These are phyloP conservation scores for Omphalea diandra DNA, from an alignment of 441 rosid genomes.

Conservation along the genomic window DNA sequence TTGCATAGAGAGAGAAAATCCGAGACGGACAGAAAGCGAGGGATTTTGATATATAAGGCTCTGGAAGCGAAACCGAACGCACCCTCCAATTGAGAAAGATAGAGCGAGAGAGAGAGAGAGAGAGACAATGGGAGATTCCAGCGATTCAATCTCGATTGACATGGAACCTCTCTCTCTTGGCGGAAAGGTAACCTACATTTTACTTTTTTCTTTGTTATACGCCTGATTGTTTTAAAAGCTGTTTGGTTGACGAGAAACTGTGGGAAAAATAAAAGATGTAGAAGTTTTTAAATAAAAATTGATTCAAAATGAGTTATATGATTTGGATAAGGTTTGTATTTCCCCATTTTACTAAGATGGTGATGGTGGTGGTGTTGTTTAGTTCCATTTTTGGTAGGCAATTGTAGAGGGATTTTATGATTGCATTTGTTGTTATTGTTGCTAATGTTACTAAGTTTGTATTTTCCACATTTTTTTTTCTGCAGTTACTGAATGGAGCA, in stretches of 20 bases:
- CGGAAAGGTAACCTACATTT: conserved; percentile 54
- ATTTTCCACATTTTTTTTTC: not conserved
- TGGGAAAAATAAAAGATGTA: conserved; percentile 15
- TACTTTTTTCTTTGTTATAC: no score
- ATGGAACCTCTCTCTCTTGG: conserved; percentile 71
- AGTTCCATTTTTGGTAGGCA: conserved; percentile 9
- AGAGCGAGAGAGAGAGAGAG: conserved; percentile 21
- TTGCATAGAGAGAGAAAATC: conserved; percentile 14
- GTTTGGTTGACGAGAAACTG: conserved; percentile 41
- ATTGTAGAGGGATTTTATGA: not conserved
- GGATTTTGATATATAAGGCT: conserved; percentile 23
- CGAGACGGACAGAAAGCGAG: conserved; percentile 11
- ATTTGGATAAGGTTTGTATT: not conserved
- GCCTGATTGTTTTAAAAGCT: conserved; percentile 3
- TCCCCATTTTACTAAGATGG: not conserved
- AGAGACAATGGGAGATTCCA: conserved; percentile 67
- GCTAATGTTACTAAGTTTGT: not conserved
- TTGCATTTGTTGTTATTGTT: not conserved
- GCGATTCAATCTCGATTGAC: conserved; percentile 80
- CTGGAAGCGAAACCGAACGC: conserved; percentile 24
- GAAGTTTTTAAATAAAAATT: conserved; percentile 8
- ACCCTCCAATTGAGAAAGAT: conserved; percentile 17
- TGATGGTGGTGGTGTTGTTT: no score
- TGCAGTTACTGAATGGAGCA: not conserved
- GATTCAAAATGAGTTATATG: not conserved